Conservation (phyloP, 495 filamentous ascomycete genomes). For the Talaromyces nanjingensis region DNA sequence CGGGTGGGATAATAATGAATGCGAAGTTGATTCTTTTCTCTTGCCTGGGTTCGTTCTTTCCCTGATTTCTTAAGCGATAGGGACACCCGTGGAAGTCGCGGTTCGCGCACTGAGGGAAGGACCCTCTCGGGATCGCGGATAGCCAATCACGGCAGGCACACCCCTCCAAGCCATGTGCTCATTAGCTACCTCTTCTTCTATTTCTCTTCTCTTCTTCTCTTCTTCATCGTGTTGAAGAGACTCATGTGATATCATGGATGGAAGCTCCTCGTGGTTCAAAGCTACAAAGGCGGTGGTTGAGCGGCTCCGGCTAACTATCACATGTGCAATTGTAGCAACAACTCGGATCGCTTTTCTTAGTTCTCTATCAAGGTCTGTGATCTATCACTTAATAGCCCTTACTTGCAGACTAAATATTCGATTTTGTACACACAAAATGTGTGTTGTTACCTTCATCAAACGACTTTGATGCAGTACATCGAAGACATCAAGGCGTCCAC, state of each 20-base stretch:
- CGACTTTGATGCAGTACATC: neutral
- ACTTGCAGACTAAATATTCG: neutral
- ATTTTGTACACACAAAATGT: neutral
- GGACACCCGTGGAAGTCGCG: neutral
- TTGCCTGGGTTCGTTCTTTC: neutral
- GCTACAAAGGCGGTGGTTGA: neutral
- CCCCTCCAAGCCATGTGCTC: conserved; percentile 37
- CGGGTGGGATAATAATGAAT: too few species aligned
- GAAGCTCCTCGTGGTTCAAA: neutral
- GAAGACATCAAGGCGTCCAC: neutral
- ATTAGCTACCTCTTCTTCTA: conserved; percentile 14
- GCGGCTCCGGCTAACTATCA: neutral
- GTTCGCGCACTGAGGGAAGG: conserved; percentile 2
- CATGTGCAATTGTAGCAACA: neutral
- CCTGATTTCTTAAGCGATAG: neutral
- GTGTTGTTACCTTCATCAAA: neutral
- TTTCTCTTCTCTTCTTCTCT: neutral
- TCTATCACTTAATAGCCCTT: neutral
- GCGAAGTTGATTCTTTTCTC: neutral
- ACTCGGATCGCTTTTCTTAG: neutral
- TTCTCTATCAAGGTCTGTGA: neutral
- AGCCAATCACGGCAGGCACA: conserved; percentile 28
- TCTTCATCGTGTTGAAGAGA: too few species aligned
- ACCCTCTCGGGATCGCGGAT: conserved; percentile 6
- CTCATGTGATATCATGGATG: neutral